Evolutionary conservation across 2,329 filamentous ascomycete genomes (phyloP).

Genomic region (Cytospora paraplurivora): DNA sequence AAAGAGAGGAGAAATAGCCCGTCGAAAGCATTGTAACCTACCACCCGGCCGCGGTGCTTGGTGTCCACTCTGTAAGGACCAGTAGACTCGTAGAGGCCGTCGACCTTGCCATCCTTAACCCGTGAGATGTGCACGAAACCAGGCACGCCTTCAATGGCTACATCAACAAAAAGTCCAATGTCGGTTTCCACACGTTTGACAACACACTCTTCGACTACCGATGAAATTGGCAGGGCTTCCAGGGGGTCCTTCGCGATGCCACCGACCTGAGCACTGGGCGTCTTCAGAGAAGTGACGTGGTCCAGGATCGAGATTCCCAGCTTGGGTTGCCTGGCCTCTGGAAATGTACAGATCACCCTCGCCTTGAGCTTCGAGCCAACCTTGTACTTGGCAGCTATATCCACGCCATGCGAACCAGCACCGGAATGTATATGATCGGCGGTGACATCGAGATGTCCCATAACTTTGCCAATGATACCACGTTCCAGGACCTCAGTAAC

Average conservation of each 20-base stretch:
- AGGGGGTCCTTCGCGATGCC: conserved; percentile 52
- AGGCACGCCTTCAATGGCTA: conserved; percentile 67
- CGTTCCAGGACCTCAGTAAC: conserved; percentile 72
- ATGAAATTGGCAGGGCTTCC: conserved; percentile 68
- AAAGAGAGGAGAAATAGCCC: conserved; percentile 84
- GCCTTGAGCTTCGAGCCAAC: conserved; percentile 82
- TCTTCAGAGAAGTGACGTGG: conserved; percentile 70
- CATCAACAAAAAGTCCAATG: conserved; percentile 78
- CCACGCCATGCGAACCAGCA: conserved; percentile 65
- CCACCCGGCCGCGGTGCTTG: conserved; percentile 76
- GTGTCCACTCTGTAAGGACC: conserved; percentile 80
- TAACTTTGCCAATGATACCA: conserved; percentile 86
- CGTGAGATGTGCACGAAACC: conserved; percentile 95
- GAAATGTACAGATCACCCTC: conserved; percentile 86
- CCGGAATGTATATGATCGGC: conserved; percentile 91
- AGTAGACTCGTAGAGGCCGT: conserved; percentile 73
- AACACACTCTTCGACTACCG: conserved; percentile 74
- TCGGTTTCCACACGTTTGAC: conserved; percentile 78
- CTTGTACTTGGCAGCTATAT: conserved; percentile 78
- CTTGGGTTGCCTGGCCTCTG: conserved; percentile 75
- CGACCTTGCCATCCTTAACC: conserved; percentile 86
- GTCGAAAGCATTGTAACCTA: conserved; percentile 87
- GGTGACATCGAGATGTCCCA: conserved; percentile 88
- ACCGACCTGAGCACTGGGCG: conserved; percentile 48
- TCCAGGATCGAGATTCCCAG: conserved; percentile 85